Evolutionary conservation across 148 eudicot genomes (phyloP).

Genomic region (Tetragonia tetragonoides): DNA sequence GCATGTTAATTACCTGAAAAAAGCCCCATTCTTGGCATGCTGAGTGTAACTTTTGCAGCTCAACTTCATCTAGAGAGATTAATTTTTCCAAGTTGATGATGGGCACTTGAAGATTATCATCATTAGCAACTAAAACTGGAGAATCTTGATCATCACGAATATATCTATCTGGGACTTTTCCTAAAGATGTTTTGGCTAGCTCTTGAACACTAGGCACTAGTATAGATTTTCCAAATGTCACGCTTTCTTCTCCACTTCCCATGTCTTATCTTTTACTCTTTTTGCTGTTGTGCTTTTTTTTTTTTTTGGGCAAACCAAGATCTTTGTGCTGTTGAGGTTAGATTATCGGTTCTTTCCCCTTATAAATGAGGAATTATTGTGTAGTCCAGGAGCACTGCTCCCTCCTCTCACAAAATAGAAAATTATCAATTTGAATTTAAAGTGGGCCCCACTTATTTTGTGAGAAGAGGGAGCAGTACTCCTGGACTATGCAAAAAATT

Average conservation of each 20-base stretch:
- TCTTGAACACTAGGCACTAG: constrained; percentile 31
- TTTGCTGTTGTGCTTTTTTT: neutral
- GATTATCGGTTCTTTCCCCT: too few relatives aligned
- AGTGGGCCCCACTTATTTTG: too few relatives aligned
- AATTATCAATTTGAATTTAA: too few relatives aligned
- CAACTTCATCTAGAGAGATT: constrained; percentile 20
- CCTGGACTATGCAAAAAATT: too few relatives aligned
- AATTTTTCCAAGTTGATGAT: constrained; percentile 27
- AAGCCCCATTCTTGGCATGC: constrained; percentile 36
- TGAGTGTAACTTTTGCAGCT: constrained; percentile 23
- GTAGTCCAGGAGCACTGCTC: too few relatives aligned
- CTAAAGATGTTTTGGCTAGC: constrained; percentile 15
- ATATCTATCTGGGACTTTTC: constrained; percentile 14
- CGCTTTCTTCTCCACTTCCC: neutral
- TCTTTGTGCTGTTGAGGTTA: too few relatives aligned
- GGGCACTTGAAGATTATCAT: constrained; percentile 20
- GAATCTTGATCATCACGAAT: constrained; percentile 10
- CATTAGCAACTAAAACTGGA: neutral
- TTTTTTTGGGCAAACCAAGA: too few relatives aligned
- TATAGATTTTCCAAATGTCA: constrained; percentile 20
- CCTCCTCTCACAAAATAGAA: too few relatives aligned
- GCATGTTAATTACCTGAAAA: constrained; percentile 26
- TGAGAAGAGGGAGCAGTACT: too few relatives aligned
- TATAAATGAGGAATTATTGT: too few relatives aligned
- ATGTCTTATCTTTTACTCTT: neutral